Conservation (phyloP, 2,329 filamentous ascomycete species). For the Ophiosphaerella narmari region DNA sequence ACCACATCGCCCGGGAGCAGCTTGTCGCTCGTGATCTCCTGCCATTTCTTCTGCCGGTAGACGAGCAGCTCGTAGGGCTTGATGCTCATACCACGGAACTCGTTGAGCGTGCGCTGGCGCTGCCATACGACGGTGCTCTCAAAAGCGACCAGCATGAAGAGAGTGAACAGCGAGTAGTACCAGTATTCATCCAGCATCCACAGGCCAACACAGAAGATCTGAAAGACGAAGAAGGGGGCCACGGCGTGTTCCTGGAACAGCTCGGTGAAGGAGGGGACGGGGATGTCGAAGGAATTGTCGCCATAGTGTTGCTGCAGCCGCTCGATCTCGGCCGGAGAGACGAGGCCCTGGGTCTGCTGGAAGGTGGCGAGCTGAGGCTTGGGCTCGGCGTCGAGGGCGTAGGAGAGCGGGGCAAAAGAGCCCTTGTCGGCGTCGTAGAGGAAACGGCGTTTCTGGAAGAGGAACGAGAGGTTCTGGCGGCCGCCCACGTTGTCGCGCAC, state of each 20-base stretch:
- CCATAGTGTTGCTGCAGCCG: slow-evolving; percentile 91
- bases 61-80: slow-evolving; percentile 97
- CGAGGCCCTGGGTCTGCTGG: slow-evolving; percentile 78
- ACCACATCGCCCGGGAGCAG: slow-evolving; percentile 92
- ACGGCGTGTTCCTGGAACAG: slow-evolving; percentile 98
- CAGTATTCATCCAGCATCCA: slow-evolving; percentile 99
- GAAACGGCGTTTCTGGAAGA: slow-evolving; percentile 98
- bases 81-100: slow-evolving; percentile 99
- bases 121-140: slow-evolving; percentile 99
- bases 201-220: slow-evolving; percentile 95
- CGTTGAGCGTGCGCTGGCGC: slow-evolving; percentile 89
- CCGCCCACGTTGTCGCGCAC: slow-evolving; percentile 76
- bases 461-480: slow-evolving; percentile 80
- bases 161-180: slow-evolving; percentile 99
- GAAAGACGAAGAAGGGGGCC: slow-evolving; percentile 98
- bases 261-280: slow-evolving; percentile 92
- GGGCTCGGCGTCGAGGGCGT: slow-evolving; percentile 82
- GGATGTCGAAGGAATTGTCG: slow-evolving; percentile 94
- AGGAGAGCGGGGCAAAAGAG: slow-evolving; percentile 80
- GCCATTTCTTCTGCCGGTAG: slow-evolving; percentile 85
- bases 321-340: slow-evolving; percentile 73
- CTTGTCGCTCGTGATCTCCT: slow-evolving; percentile 85
- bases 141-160: slow-evolving; percentile 97
- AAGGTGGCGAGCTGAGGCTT: slow-evolving; percentile 79
- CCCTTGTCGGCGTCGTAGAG: slow-evolving; percentile 74